Evolutionary conservation across 805 yeast species (phyloP).

Genomic region (Candida railenensis): DNA sequence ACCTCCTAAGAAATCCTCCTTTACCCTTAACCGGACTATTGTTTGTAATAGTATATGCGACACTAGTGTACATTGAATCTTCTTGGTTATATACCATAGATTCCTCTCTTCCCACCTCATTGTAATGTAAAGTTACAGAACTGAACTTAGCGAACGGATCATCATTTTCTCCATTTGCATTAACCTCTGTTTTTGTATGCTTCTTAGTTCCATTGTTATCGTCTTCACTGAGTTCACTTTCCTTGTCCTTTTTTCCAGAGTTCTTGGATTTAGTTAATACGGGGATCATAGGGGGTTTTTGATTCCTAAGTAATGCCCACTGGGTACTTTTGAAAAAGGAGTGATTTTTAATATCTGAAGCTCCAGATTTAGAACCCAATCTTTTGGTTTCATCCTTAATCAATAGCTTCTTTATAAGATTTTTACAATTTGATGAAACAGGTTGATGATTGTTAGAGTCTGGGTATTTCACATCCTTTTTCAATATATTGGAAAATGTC

Average conservation of each 20-base stretch:
- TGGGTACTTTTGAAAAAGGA: constrained; percentile 87
- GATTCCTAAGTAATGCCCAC: constrained; percentile 94
- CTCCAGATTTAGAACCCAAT: constrained; percentile 90
- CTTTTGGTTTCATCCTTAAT: constrained; percentile 88
- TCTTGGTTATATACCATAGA: constrained; percentile 48
- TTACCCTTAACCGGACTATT: constrained; percentile 23
- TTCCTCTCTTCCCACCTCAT: constrained; percentile 46
- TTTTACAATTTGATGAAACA: constrained; percentile 74
- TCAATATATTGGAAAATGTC: constrained; percentile 85
- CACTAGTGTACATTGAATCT: constrained; percentile 45
- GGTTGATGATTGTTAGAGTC: constrained; percentile 50
- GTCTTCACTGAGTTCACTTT: constrained; percentile 12
- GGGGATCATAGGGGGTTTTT: constrained; percentile 95
- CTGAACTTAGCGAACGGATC: constrained; percentile 87
- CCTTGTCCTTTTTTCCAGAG: constrained; percentile 15
- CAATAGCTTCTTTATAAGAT: constrained; percentile 73
- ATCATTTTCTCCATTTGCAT: constrained; percentile 30
- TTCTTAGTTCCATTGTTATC: constrained; percentile 7
- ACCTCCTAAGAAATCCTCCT: constrained; percentile 29
- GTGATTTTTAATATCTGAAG: constrained; percentile 90
- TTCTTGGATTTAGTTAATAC: constrained; percentile 46
- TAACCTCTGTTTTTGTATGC: constrained; percentile 14
- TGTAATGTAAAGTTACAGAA: constrained; percentile 82
- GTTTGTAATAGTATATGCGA: constrained; percentile 53
- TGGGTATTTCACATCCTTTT: constrained; percentile 78